A percentile compares a stretch with the other conserved stretches of the same genome.
Evolutionary conservation across 148 eudicot genomes (phyloP).

Genomic region (Chenopodium quinoa): DNA sequence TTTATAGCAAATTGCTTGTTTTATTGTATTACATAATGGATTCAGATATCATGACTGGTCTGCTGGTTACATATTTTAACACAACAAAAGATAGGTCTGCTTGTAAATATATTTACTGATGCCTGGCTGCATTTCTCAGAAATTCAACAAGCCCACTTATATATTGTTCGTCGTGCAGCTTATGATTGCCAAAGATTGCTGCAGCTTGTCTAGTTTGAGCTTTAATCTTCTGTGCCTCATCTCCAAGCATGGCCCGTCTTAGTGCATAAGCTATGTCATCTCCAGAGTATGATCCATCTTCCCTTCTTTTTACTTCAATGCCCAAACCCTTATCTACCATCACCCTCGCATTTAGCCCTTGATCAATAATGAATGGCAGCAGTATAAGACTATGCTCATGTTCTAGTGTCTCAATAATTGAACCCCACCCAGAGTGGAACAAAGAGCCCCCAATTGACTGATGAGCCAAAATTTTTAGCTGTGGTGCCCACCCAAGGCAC

Average conservation of each 20-base stretch:
- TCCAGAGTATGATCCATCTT: slow-evolving; percentile 43
- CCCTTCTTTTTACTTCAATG: slow-evolving; percentile 36
- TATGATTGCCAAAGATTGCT: slow-evolving; percentile 25
- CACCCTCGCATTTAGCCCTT: slow-evolving; percentile 39
- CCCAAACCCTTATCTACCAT: slow-evolving; percentile 40
- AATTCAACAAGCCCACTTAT: slow-evolving; percentile 14
- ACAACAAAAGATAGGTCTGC: background rate
- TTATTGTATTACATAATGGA: too few relatives aligned
- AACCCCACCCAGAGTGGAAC: slow-evolving; percentile 42
- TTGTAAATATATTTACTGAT: background rate
- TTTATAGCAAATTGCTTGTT: too few relatives aligned
- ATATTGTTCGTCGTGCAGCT: slow-evolving; percentile 26
- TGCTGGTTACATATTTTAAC: background rate
- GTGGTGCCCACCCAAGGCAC: slow-evolving; percentile 45
- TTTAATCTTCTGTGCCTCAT: slow-evolving; percentile 27
- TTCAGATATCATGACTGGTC: too few relatives aligned
- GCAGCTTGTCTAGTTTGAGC: slow-evolving; percentile 20
- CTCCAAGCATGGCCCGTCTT: slow-evolving; percentile 32
- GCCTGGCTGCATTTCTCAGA: background rate
- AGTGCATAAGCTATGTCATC: slow-evolving; percentile 38
- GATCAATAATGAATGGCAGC: slow-evolving; percentile 38
- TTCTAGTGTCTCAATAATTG: slow-evolving; percentile 36
- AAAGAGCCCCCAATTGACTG: slow-evolving; percentile 39
- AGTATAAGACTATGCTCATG: slow-evolving; percentile 36
- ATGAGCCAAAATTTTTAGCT: slow-evolving; percentile 40